Percentiles rank a stretch among this genome's conserved stretches.
These are phyloP conservation scores for Corrigiola litoralis DNA, from an alignment of 179 eudicot species.

Conservation along the genomic window DNA sequence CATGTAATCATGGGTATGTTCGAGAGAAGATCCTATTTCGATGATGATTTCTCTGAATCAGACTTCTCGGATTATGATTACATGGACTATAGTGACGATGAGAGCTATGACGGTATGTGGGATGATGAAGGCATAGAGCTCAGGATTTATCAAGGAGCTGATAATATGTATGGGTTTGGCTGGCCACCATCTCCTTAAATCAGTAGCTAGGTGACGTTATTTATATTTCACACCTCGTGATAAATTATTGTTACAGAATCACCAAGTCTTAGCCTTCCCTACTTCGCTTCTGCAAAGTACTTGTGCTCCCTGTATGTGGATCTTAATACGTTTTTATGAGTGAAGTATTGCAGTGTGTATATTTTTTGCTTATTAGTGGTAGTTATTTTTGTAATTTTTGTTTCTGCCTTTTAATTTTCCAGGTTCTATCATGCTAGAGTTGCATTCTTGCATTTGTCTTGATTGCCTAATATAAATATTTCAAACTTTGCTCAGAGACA, in stretches of 20 bases:
- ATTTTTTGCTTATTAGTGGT: background rate
- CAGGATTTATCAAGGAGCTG: conserved; percentile 45
- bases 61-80: conserved; percentile 58
- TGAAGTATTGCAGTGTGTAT: conserved; percentile 24
- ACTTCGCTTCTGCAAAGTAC: conserved; percentile 14
- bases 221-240: conserved; percentile 23
- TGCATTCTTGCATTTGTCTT: too few species aligned
- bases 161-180: conserved; percentile 38
- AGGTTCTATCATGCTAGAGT: too few species aligned
- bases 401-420: background rate
- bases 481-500: too few species aligned
- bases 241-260: conserved; percentile 7
- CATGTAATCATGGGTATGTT: conserved; percentile 42
- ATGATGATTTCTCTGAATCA: conserved; percentile 50
- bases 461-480: too few species aligned
- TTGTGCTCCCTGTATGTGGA: conserved; percentile 14
- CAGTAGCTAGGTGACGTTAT: background rate
- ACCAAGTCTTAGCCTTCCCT: background rate
- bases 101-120: conserved; percentile 56
- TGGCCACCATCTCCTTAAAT: conserved; percentile 71
- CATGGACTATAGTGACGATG: conserved; percentile 43
- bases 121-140: conserved; percentile 52
- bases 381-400: background rate
- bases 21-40: conserved; percentile 27
- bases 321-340: conserved; percentile 12